Conservation (phyloP, 2,329 filamentous ascomycete genomes). For the Plectosphaerella cucumerina region DNA sequence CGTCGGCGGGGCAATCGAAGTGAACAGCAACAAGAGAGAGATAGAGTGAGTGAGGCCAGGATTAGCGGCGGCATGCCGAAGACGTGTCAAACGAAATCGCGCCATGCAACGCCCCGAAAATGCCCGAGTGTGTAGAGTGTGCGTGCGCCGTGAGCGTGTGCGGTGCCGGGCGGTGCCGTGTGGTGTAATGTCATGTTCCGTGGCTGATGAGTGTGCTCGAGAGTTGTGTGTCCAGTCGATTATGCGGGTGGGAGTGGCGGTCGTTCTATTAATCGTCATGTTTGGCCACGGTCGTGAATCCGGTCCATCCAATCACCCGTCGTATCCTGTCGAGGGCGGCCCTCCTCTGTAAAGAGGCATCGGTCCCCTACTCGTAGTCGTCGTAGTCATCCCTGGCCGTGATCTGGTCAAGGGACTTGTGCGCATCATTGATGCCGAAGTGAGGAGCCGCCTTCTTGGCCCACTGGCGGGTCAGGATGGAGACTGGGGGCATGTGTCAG, state of each 20-base stretch:
- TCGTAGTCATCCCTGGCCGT: conserved; percentile 20
- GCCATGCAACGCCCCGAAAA: neutral
- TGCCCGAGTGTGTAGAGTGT: neutral
- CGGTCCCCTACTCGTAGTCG: conserved; percentile 10
- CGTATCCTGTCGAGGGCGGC: conserved; percentile 15
- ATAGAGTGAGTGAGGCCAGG: conserved; percentile 15
- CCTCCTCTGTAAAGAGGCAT: too few species aligned
- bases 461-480: conserved; percentile 88
- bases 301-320: neutral
- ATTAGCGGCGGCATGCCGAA: conserved; percentile 8
- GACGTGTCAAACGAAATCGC: neutral
- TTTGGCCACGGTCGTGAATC: neutral
- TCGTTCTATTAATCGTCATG: conserved; percentile 3
- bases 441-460: conserved; percentile 71
- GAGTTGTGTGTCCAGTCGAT: neutral
- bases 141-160: neutral
- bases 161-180: too few species aligned
- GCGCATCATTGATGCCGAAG: conserved; percentile 50
- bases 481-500: conserved; percentile 52
- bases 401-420: conserved; percentile 47
- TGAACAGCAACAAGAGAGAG: conserved; percentile 20
- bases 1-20: neutral
- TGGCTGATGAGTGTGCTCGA: conserved; percentile 14
- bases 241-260: neutral
- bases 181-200: conserved; percentile 13